Conservation (phyloP, 2,329 filamentous ascomycete species). For the Amauroascus niger region DNA sequence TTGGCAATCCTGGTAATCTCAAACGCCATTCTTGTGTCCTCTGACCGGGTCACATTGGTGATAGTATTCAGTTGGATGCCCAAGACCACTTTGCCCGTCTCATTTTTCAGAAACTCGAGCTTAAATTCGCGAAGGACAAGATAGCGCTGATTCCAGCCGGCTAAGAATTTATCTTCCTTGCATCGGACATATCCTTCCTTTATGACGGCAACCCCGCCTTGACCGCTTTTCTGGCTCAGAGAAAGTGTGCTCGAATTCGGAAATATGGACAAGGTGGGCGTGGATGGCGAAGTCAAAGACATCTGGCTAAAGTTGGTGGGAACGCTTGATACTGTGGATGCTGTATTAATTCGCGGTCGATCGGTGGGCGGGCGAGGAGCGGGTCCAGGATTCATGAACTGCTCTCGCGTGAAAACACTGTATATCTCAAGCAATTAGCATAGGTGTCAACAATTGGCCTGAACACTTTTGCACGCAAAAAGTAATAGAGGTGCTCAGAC, state of each 20-base stretch:
- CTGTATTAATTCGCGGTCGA: slow-evolving; percentile 69
- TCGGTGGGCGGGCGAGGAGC: slow-evolving; percentile 82
- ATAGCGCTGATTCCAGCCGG: slow-evolving; percentile 84
- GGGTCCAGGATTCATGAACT: slow-evolving; percentile 95
- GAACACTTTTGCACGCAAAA: not conserved
- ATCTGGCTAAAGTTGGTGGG: slow-evolving; percentile 58
- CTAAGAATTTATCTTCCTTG: slow-evolving; percentile 74
- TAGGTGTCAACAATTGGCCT: not conserved
- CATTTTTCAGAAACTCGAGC: slow-evolving; percentile 87
- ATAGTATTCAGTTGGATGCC: slow-evolving; percentile 80
- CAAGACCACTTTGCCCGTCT: slow-evolving; percentile 78
- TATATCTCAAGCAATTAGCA: slow-evolving; percentile 1
- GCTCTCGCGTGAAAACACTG: slow-evolving; percentile 52
- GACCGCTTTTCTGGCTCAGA: slow-evolving; percentile 52
- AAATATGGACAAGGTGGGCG: slow-evolving; percentile 52
- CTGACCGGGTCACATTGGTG: slow-evolving; percentile 79
- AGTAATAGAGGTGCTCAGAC: not conserved
- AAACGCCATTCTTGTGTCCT: slow-evolving; percentile 83
- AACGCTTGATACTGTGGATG: slow-evolving; percentile 63
- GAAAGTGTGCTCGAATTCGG: slow-evolving; percentile 64
- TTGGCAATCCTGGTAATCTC: slow-evolving; percentile 69
- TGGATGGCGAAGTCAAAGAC: slow-evolving; percentile 57
- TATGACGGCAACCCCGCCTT: slow-evolving; percentile 61
- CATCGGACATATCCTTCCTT: slow-evolving; percentile 50
- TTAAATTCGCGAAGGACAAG: slow-evolving; percentile 86